phyloP scores from a whole-genome alignment of 2,329 filamentous ascomycete species.

The Scleromitrula shiraiana region DNA sequence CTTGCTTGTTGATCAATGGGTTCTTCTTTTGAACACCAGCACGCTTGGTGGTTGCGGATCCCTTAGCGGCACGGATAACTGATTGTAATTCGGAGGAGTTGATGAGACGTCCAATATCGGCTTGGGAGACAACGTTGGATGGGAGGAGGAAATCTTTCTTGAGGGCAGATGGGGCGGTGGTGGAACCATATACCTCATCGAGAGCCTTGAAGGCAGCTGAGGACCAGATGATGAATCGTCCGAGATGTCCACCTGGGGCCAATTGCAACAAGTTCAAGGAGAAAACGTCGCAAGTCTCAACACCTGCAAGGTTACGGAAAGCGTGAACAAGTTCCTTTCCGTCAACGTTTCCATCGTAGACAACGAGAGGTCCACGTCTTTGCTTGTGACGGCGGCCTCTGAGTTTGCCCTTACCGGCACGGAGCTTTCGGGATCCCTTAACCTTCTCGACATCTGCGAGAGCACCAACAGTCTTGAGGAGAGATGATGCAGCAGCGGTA shows the following conservation, averaged over 20 bases:
- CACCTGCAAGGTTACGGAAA: constrained; percentile 98
- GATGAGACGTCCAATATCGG: constrained; percentile 95
- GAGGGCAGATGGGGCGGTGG: constrained; percentile 77
- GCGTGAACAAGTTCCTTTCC: constrained; percentile 88
- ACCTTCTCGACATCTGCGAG: constrained; percentile 90
- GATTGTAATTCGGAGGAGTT: constrained; percentile 98
- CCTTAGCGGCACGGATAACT: constrained; percentile 87
- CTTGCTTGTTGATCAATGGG: constrained; percentile 97
- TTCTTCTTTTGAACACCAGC: constrained; percentile 98
- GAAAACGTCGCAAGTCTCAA: constrained; percentile 92
- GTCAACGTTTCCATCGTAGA: constrained; percentile 94
- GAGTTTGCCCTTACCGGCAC: constrained; percentile 98
- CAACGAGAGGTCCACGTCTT: constrained; percentile 93
- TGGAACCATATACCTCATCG: constrained; percentile 93
- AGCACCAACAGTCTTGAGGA: constrained; percentile 87
- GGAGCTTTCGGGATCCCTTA: constrained; percentile 91
- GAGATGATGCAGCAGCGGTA: constrained; percentile 78
- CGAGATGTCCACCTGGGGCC: constrained; percentile 95
- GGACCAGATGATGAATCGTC: constrained; percentile 98
- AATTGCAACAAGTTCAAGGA: constrained; percentile 98
- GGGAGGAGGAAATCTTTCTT: constrained; percentile 99
- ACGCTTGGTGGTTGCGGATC: constrained; percentile 83
- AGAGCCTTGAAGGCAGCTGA: constrained; percentile 94
- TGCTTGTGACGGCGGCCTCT: constrained; percentile 93
- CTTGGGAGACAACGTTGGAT: constrained; percentile 83